A percentile compares a stretch with the other conserved stretches of the same genome.
phyloP scores from a whole-genome alignment of 192 early-diverging fungal genomes.

The Coemansia sp. region DNA sequence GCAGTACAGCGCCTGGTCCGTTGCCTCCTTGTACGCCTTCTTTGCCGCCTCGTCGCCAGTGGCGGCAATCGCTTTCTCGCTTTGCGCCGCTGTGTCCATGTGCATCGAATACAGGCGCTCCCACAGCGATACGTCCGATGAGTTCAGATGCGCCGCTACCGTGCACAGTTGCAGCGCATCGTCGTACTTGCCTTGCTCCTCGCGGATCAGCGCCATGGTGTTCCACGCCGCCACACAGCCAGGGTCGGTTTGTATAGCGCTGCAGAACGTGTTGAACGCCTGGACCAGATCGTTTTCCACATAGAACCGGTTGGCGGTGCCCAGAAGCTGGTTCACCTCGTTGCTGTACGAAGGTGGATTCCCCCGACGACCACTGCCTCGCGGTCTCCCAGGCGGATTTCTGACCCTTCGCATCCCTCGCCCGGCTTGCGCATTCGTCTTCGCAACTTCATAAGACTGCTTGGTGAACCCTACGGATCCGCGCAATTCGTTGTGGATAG shows the following conservation, averaged over 20 bases:
- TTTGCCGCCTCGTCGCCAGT: slow-evolving; percentile 16
- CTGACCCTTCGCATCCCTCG: not conserved
- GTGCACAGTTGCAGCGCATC: slow-evolving; percentile 76
- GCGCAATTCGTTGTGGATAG: slow-evolving; percentile 21
- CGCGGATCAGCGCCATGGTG: slow-evolving; percentile 85
- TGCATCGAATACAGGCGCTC: slow-evolving; percentile 75
- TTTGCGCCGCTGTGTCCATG: slow-evolving; percentile 46
- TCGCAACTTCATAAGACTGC: not conserved
- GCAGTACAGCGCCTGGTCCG: slow-evolving; percentile 83
- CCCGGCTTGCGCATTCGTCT: not conserved
- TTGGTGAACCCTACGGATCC: slow-evolving; percentile 19
- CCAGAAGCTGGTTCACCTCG: slow-evolving; percentile 64
- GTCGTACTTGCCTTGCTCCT: slow-evolving; percentile 73
- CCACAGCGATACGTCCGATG: slow-evolving; percentile 75
- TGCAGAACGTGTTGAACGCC: slow-evolving; percentile 75
- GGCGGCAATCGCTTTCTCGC: slow-evolving; percentile 8
- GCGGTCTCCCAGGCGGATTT: slow-evolving; percentile 1
- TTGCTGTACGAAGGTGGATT: slow-evolving; percentile 16
- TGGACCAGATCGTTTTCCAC: slow-evolving; percentile 62
- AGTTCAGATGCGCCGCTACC: slow-evolving; percentile 86
- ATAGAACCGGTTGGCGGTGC: slow-evolving; percentile 78
- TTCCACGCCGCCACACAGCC: slow-evolving; percentile 81
- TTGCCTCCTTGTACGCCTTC: slow-evolving; percentile 57
- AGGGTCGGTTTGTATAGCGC: slow-evolving; percentile 71
- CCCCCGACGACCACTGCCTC: not conserved